Conservation (phyloP, 2,329 filamentous ascomycete species). For the Diaporthe australafricana region DNA sequence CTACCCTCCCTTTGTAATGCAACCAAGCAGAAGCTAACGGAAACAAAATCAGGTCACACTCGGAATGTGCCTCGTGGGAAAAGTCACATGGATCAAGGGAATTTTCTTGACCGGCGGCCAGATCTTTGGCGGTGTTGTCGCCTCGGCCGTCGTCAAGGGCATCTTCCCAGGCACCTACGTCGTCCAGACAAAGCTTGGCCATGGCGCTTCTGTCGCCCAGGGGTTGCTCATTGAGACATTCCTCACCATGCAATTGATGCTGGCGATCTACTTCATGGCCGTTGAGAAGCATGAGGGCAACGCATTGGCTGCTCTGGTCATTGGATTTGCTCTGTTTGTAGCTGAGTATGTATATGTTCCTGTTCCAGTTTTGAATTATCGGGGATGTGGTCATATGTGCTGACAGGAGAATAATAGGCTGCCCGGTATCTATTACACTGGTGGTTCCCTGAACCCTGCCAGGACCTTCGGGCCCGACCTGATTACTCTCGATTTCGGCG, state of each 20-base stretch:
- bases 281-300: slow-evolving; percentile 72
- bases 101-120: slow-evolving; percentile 43
- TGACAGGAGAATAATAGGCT: not conserved
- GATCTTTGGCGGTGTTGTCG: slow-evolving; percentile 48
- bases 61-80: slow-evolving; percentile 58
- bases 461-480: slow-evolving; percentile 60
- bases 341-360: slow-evolving; percentile 18
- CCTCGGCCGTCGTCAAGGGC: slow-evolving; percentile 58
- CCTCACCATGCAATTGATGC: slow-evolving; percentile 61
- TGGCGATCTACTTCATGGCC: slow-evolving; percentile 68
- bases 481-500: slow-evolving; percentile 50
- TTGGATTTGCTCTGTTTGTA: slow-evolving; percentile 29
- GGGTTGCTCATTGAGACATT: slow-evolving; percentile 66
- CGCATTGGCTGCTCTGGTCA: slow-evolving; percentile 46
- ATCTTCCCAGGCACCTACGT: slow-evolving; percentile 48
- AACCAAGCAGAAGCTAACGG: not conserved
- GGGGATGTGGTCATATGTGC: not conserved
- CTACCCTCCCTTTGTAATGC: not conserved
- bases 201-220: slow-evolving; percentile 54
- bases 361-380: not conserved
- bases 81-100: slow-evolving; percentile 54
- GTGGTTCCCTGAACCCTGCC: slow-evolving; percentile 59
- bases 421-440: slow-evolving; percentile 56
- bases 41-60: slow-evolving; percentile 48
- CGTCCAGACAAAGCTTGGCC: slow-evolving; percentile 58